Evolutionary conservation across 176 grass and related monocot genomes (phyloP), one percentile per base, ranked within the genome.

Genomic region (Rhipidocladum racemiflorum): DNA sequence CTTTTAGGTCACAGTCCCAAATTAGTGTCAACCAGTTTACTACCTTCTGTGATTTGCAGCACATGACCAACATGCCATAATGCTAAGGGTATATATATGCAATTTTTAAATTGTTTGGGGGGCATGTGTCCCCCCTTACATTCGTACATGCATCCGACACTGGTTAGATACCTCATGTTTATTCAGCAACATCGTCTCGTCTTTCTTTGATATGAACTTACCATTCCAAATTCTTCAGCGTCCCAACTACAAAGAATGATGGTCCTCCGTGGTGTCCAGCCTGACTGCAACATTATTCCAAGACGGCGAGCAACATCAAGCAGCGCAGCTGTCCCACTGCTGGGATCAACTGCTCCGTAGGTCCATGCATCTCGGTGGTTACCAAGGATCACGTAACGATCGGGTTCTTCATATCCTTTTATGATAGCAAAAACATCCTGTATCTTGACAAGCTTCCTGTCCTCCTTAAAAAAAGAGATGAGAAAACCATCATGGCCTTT

Each of bases 331-430:
- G 95, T 98, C 65, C 95, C 95, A 65, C 95, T 98, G 34, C 95
- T 94, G 45, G 95, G 95, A 68, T 98, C 95, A 64, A 98, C 95
- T 81, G 95, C 95, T 87, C 95, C 95, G 36, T 89, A 98, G 4
- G 95, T 98, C 95, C 95, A 98, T 59, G 95, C 90, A 86, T 98
- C 95, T 88, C 95, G 87, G 72, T 98, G 95, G 87, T 98, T 98
- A 65, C 95, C 95, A 65, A 98, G 88, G 83, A 98, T 93, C 69
- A 98, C 84, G 1, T 98, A 95, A 46, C 90, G 88, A 68, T 98
- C 92, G 14, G 95, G 90, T 86, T 98, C 95, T 81, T 95, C 90
- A 0, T 72, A 69, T 50, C 95, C 95, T 76, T 87, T 78, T 78
- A 98, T 85, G 44, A 89, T 30, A 32, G 86, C 79, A 71, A 98